Conservation (phyloP, 2,329 filamentous ascomycete genomes). For the Periconia sp. region DNA sequence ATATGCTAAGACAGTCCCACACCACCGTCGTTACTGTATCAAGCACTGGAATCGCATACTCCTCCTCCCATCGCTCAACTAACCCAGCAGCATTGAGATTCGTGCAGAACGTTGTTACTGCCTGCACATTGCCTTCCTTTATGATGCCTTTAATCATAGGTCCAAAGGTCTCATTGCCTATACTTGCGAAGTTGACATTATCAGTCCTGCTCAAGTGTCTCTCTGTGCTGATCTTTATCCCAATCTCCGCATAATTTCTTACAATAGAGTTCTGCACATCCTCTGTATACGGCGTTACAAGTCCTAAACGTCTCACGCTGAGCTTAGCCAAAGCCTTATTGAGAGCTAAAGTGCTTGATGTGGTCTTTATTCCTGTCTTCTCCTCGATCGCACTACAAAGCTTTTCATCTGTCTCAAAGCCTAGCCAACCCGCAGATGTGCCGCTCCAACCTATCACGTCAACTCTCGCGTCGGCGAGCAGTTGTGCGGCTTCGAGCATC, state of each 20-base stretch:
- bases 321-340: conserved; percentile 42
- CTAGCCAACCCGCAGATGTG: conserved; percentile 38
- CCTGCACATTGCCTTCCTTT: conserved; percentile 32
- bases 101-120: conserved; percentile 52
- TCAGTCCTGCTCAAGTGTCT: conserved; percentile 43
- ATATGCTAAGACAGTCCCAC: conserved; percentile 48
- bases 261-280: conserved; percentile 50
- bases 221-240: conserved; percentile 36
- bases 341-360: conserved; percentile 51
- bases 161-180: conserved; percentile 39
- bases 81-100: conserved; percentile 51
- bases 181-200: conserved; percentile 47
- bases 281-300: conserved; percentile 52
- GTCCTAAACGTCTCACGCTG: conserved; percentile 35
- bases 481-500: conserved; percentile 30
- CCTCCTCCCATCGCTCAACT: conserved; percentile 47
- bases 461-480: conserved; percentile 36
- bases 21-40: conserved; percentile 53
- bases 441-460: conserved; percentile 40
- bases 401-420: conserved; percentile 39
- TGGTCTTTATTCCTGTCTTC: conserved; percentile 47
- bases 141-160: conserved; percentile 35
- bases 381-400: conserved; percentile 48
- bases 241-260: conserved; percentile 41
- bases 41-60: conserved; percentile 44